Evolutionary conservation across 106 monocot genomes (phyloP), one percentile per base, ranked within the genome.

Genomic region (Dendrobium catenatum): DNA sequence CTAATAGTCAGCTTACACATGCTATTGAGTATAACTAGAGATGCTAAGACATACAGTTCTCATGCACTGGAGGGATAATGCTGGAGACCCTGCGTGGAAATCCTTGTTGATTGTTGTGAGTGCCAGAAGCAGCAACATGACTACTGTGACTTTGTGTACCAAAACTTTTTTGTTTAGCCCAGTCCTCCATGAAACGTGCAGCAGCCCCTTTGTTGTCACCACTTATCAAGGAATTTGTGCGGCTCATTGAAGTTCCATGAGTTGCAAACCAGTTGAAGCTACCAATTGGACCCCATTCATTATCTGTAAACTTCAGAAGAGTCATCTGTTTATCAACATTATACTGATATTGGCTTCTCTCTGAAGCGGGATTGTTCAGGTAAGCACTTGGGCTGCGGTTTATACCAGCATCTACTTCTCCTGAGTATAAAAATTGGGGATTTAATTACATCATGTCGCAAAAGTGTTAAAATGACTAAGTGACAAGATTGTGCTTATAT

Each of bases 131-230:
- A 80, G 77, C 81, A 77, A 64, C 43, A 61, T 84, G 2, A 41
- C 33, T 64, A 44, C 6, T 41, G n/a, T 75, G 77, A 67, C 49
- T 54, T 31, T 55, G 79, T 55, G 86, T 86, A 19, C 75, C 73
- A 27, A 85, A 84, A 76, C 79, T 82, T 43, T 84, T 84, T 42
- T 88, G 82, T 77, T 88, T 89, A 61, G 86, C 87, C 96, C 96
- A 94, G 55, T 96, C 91, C 78, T 96, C 93, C 93, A 96, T 94
- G 87, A 96, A 94, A 17, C 90, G 91, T 72, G 96, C 93, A 85
- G 96, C 96, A 33, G 93, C 96, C 40, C 96, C 96, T 85, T 96
- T 96, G 88, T 96, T 96, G 59, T 96, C 96, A 43, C 96, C 96
- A 73, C 93, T 96, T 74, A 94, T 90, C 77, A 96, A 87, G 26